Evolutionary conservation across 2,329 filamentous ascomycete species (phyloP), one percentile per base, ranked within the genome.

Genomic region (Eurotiales sp.): DNA sequence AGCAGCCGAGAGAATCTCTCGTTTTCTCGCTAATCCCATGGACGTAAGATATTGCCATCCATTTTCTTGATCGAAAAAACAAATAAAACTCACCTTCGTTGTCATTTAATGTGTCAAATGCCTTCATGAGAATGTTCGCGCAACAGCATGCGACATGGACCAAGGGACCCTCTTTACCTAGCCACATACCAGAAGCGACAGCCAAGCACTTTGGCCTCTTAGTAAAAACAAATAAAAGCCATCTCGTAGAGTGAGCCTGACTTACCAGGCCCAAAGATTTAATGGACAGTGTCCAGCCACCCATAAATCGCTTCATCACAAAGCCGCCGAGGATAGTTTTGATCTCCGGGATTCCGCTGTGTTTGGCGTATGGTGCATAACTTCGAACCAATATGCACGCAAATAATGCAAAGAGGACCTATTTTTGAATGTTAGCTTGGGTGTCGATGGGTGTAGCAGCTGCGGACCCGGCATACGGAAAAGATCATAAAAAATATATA

Each of bases 61-160:
- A 49, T 21, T 10, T 34, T 12, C 8, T 32, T 17, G 10, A n/a
- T n/a, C n/a, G n/a, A n/a, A n/a, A n/a, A n/a, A n/a, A n/a, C 4
- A 6, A 7, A 8, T 8, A 11, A 10, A 47, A 8, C 72, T 48
- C 64, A 87, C 87, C 88, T 80, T 99, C 92, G 64, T 99, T 97
- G 47, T 79, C 79, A 58, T 89, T 89, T 54, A 97, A 85, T 58
- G 80, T 84, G 37, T 81, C 77, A 59, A 95, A 96, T 8, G 92
- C 74, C 67, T 95, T 95, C 81, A 93, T 95, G 64, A 96, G 90
- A 8, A 96, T 72, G 65, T 95, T 96, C 42, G 92, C 90, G 65
- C 91, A 96, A 69, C 93, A 97, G 72, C 93, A 97, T 54, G 92
- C 92, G 19, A 97, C 91, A 69, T 99, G 92, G 5, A 99, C 92